Conservation (phyloP, 73 alveolate genomes). For the Paraurostyla sp. region DNA sequence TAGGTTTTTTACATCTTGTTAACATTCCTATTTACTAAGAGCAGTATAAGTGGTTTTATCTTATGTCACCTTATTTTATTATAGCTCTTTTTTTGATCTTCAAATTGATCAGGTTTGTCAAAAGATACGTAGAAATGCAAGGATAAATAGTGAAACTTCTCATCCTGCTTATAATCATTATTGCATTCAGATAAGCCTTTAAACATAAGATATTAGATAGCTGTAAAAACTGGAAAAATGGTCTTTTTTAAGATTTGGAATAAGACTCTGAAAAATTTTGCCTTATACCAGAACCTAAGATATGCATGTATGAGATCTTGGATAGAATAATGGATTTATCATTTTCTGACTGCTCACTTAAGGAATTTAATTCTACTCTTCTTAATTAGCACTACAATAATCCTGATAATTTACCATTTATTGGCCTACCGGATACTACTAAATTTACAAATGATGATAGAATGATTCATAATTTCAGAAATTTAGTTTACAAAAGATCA, state of each 20-base stretch:
- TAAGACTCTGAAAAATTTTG: not conserved
- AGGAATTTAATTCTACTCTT: not conserved
- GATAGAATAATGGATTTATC: not conserved
- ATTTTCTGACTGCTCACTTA: not conserved
- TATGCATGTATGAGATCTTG: not conserved
- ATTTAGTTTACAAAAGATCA: not conserved
- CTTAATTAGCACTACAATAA: not conserved
- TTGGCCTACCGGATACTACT: not conserved
- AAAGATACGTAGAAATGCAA: too few species aligned
- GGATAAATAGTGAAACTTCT: too few species aligned
- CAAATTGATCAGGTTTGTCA: too few species aligned
- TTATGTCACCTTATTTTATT: too few species aligned
- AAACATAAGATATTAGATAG: not conserved
- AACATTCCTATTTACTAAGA: too few species aligned
- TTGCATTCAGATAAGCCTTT: not conserved
- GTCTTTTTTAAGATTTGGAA: not conserved
- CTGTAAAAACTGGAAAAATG: not conserved
- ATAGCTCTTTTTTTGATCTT: too few species aligned
- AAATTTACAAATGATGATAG: not conserved
- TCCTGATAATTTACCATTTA: not conserved
- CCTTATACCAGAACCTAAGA: not conserved
- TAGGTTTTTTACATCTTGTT: too few species aligned
- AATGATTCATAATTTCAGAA: not conserved
- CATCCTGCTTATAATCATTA: too few species aligned
- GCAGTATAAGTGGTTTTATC: too few species aligned